Evolutionary conservation across 441 rosid genomes (phyloP), one percentile per base, ranked within the genome.

Genomic region (Syzygium malaccense): DNA sequence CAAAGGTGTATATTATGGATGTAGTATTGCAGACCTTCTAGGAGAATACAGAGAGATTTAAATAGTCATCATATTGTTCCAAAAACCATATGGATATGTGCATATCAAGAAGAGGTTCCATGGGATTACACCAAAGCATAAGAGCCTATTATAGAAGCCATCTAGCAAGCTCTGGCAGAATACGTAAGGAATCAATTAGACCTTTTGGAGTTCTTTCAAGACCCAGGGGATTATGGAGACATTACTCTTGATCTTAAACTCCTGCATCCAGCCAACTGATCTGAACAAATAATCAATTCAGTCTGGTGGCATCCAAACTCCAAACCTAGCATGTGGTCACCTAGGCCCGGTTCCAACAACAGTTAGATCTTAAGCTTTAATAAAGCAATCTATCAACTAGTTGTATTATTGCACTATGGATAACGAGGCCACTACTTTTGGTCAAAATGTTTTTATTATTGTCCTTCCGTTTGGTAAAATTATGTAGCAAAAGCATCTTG

Each of bases 211-310:
- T n/a, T 62, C 11, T 62, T 10, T 28, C 2, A 3, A n/a, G 33
- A 1, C 71, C 7, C 20, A 14, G 14, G 71, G 28, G 32, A 60
- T 28, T 60, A 60, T 14, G 3, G 37, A 62, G 20, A n/a, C 37
- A 62, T 11, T 62, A 30, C 5, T 17, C n/a, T 62, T 62, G 20
- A 62, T 62, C 37, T 62, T 10, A 30, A 30, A 62, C 20, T 3
- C 37, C 30, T 62, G 71, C 30, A 62, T 62, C 0, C n/a, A 0
- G 14, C 0, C 11, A 2, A 62, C 2, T 3, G 5, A 0, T 62
- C 71, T 62, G 37, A n/a, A 33, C 71, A 62, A 62, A n/a, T 62
- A 18, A 62, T 15, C 1, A 62, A 62, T 30, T 20, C 5, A 62
- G n/a, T 62, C 0, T n/a, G 0, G 33, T 62, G 19, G 32, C 32